Evolutionary conservation across 805 yeast species (phyloP), one percentile per base, ranked within the genome.

Genomic region (Monosporozyma aquatica): DNA sequence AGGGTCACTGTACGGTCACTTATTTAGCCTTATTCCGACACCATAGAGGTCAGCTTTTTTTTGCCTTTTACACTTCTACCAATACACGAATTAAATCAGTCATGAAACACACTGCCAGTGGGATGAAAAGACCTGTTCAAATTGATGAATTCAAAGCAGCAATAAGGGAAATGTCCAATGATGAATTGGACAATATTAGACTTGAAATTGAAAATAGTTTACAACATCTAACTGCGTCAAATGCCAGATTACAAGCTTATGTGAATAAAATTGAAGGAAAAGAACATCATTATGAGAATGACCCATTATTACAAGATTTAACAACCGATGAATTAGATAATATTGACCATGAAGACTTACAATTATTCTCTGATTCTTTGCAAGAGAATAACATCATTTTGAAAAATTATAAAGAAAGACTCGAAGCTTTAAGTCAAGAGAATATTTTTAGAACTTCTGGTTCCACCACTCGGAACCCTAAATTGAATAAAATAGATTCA

Each of bases 351-450:
- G 66, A 66, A 10, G 86, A 80, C 52, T 53, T 65, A n/a, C 56
- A 62, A 13, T 53, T 82, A 13, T 81, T 73, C 58, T 55, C 51
- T 5, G 81, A 75, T n/a, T 69, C 80, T 8, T 67, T 79, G 14
- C 51, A 54, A 7, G 89, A 81, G 48, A 82, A 82, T 55, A 59
- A 65, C 10, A 54, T 56, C 3, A 82, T 80, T n/a, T 62, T 80
- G 18, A 50, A 56, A 2, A 78, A 74, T 52, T 80, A 79, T 53
- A 45, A 55, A 9, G 64, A 66, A 29, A 61, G 82, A 44, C 53
- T 78, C 3, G 62, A 59, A 3, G 67, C 69, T 0, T 53, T 80
- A 15, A 65, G 68, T 25, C 54, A 62, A 15, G 85, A 80, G 53
- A 60, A 78, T 20, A 47, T 52, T n/a, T 54, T 57, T 41, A 63